These are phyloP conservation scores for Chloris gayana DNA, from an alignment of 176 grass and related monocot genomes.

Conservation along the genomic window DNA sequence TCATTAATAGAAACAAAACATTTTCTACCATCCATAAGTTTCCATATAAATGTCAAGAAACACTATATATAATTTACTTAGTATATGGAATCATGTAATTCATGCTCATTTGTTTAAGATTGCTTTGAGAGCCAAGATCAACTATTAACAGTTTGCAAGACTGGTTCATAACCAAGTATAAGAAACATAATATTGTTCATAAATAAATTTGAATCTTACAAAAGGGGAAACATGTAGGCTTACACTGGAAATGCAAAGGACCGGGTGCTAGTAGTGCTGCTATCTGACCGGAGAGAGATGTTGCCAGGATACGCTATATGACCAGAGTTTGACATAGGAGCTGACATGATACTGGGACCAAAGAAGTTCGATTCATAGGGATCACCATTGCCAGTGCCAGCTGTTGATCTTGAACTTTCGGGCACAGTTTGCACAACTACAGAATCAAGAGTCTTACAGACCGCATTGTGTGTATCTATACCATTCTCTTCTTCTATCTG, in stretches of 20 bases:
- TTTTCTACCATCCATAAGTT: neutral
- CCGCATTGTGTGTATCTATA: neutral
- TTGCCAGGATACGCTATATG: conserved; percentile 71
- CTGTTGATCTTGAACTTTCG: conserved; percentile 15
- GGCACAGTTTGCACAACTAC: neutral
- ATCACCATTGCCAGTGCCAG: neutral
- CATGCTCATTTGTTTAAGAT: neutral
- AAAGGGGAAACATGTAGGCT: conserved; percentile 21
- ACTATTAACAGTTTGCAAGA: neutral
- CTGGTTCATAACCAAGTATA: neutral
- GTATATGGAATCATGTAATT: neutral
- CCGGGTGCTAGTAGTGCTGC: conserved; percentile 76
- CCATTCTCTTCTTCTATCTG: conserved; percentile 2
- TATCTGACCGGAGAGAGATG: conserved; percentile 79
- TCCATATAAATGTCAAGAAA: neutral
- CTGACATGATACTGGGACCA: conserved; percentile 52
- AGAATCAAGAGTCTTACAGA: neutral
- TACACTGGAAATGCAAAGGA: conserved; percentile 96
- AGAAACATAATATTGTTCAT: neutral
- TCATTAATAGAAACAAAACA: conserved; percentile 4
- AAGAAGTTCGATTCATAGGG: conserved; percentile 21
- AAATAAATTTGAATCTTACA: neutral
- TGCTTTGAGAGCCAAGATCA: neutral
- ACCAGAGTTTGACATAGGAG: conserved; percentile 48
- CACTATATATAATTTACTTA: neutral